Evolutionary conservation across 1,284 basidiomycete species (phyloP).

Genomic region (Trichosporon sp.): DNA sequence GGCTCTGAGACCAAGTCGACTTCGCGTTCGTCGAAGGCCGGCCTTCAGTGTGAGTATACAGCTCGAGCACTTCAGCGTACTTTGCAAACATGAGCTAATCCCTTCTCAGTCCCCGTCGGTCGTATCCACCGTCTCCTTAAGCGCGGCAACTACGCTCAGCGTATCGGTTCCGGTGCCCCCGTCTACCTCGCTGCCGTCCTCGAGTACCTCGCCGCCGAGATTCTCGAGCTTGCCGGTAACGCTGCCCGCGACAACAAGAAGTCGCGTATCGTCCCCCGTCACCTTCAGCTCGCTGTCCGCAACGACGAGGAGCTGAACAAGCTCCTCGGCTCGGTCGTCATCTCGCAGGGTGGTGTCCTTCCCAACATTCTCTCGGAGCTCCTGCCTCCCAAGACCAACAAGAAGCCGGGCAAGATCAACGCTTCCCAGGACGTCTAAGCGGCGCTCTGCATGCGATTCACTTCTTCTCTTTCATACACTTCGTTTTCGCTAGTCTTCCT

Average conservation of each 20-base stretch:
- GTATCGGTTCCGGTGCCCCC: slow-evolving; percentile 50
- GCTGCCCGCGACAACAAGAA: slow-evolving; percentile 58
- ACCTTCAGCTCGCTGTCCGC: slow-evolving; percentile 82
- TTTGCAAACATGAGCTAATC: slow-evolving; percentile 11
- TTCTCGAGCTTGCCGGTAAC: slow-evolving; percentile 81
- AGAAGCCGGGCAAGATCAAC: slow-evolving; percentile 49
- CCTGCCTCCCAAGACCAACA: slow-evolving; percentile 59
- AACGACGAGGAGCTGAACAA: slow-evolving; percentile 67
- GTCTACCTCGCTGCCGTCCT: slow-evolving; percentile 71
- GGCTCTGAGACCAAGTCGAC: slow-evolving; percentile 52
- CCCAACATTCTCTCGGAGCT: slow-evolving; percentile 65
- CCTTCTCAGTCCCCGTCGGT: slow-evolving; percentile 65
- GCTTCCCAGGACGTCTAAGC: slow-evolving; percentile 26
- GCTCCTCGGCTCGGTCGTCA: slow-evolving; percentile 68
- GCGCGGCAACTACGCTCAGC: slow-evolving; percentile 79
- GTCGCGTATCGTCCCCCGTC: slow-evolving; percentile 88
- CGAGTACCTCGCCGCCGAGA: slow-evolving; percentile 69
- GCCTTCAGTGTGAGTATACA: slow-evolving; percentile 58
- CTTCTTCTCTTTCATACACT: slow-evolving; percentile 4
- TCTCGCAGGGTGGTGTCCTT: slow-evolving; percentile 86
- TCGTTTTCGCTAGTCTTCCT: slow-evolving; percentile 36
- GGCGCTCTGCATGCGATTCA: neutral
- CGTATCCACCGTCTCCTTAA: slow-evolving; percentile 81
- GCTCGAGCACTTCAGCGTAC: neutral
- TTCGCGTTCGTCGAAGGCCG: slow-evolving; percentile 76